A percentile compares a stretch with the other conserved stretches of the same genome.
phyloP scores from a whole-genome alignment of 176 grass and related monocot genomes.

The Eleusine indica region DNA sequence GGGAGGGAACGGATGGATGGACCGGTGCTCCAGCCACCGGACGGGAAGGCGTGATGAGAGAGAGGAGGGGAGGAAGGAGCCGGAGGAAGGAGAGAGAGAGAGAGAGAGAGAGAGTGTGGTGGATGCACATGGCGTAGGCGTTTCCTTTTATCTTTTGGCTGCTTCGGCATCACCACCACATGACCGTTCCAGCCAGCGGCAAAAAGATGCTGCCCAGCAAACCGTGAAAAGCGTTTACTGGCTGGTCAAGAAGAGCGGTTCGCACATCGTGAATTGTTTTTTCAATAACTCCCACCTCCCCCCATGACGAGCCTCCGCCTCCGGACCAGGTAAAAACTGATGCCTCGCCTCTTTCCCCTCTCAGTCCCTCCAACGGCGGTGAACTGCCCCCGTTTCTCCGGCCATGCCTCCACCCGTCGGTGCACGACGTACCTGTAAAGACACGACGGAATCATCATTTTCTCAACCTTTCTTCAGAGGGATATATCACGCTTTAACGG shows the following conservation, averaged over 20 bases:
- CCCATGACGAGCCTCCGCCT: neutral
- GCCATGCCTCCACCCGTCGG: neutral
- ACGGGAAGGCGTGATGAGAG: constrained; percentile 1
- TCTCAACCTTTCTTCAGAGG: neutral
- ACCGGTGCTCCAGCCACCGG: constrained; percentile 6
- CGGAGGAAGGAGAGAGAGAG: neutral
- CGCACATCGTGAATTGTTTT: neutral
- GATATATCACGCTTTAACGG: neutral
- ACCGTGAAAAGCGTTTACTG: constrained; percentile 36
- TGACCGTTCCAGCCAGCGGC: constrained; percentile 46
- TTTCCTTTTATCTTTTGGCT: constrained; percentile 20
- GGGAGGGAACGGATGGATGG: constrained; percentile 26
- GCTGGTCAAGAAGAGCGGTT: constrained; percentile 29
- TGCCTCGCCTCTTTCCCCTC: neutral
- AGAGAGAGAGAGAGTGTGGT: neutral
- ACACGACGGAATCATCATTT: neutral
- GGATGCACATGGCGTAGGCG: constrained; percentile 43
- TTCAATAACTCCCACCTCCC: neutral
- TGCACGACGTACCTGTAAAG: neutral
- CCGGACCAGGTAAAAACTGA: constrained; percentile 25
- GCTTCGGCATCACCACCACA: constrained; percentile 22
- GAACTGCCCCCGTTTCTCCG: neutral
- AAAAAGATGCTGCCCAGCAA: constrained; percentile 42
- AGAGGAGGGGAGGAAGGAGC: neutral
- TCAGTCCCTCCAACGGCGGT: neutral